Conservation (phyloP, 192 early-diverging fungal species). For the Linnemannia hyalina region DNA sequence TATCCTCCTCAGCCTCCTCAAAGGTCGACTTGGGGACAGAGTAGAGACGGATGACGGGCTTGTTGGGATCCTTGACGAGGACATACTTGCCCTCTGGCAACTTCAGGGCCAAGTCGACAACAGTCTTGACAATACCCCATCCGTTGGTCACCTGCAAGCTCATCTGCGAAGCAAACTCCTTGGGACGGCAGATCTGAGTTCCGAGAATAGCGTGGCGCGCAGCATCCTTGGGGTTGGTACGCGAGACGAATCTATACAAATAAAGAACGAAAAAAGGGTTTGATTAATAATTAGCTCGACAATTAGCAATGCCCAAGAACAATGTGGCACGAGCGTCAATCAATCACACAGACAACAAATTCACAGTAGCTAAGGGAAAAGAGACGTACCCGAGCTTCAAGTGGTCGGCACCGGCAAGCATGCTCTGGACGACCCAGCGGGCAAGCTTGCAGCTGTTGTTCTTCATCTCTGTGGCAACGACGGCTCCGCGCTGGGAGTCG, state of each 20-base stretch:
- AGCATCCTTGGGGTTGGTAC: constrained; percentile 82
- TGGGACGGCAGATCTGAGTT: constrained; percentile 86
- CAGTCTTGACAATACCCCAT: constrained; percentile 97
- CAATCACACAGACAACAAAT: background rate
- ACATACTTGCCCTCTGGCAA: constrained; percentile 96
- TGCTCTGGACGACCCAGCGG: constrained; percentile 94
- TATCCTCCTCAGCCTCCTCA: constrained; percentile 64
- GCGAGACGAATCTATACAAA: constrained; percentile 72
- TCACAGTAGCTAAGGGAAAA: background rate
- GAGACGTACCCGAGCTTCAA: constrained; percentile 83
- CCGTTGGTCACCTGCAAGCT: constrained; percentile 86
- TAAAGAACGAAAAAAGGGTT: background rate
- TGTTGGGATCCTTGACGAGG: constrained; percentile 96
- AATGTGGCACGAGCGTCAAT: background rate
- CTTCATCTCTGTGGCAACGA: constrained; percentile 97
- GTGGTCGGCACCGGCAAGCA: constrained; percentile 91
- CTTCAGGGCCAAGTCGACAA: constrained; percentile 88
- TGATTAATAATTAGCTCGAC: background rate
- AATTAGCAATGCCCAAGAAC: background rate
- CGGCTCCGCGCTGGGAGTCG: constrained; percentile 94
- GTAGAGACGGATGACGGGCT: constrained; percentile 88
- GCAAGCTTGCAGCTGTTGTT: constrained; percentile 97
- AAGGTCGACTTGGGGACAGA: constrained; percentile 79
- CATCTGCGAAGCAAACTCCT: constrained; percentile 92
- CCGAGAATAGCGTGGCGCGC: constrained; percentile 88